Evolutionary conservation across 306 rosid species (phyloP), one percentile per base, ranked within the genome.

Genomic region (Pueraria montana): DNA sequence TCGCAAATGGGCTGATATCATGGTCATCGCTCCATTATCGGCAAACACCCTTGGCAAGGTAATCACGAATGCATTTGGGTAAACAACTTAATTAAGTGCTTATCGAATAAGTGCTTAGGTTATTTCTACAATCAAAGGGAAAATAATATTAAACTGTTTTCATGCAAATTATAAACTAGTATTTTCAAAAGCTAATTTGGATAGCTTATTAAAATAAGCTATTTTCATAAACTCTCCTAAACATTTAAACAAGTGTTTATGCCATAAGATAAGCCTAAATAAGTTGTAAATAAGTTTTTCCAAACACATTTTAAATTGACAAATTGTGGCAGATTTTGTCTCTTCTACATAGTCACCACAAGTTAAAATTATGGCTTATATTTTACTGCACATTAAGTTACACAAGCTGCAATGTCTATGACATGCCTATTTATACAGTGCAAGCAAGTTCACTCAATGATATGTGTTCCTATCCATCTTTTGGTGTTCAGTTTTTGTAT

Each of bases 31-130:
- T 56, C 99, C 99, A 16, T 88, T 96, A 76, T 96, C 99, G 11
- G 97, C 98, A 26, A 96, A 96, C 88, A 96, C 98, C 17, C 94
- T 96, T 63, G 99, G 85, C 88, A 96, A 96, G 99, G 99, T 96
- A 93, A 81, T 14, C 27, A 81, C 0, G 10, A 5, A 2, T 62
- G 38, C 20, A 26, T 12, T 62, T 27, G 18, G 40, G 68, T 63
- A 63, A 63, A 63, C 21, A 30, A 27, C 21, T 5, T 55, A 38
- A 38, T 38, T 6, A 12, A 26, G 18, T 3, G 0, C 40, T 5
- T 61, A 26, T 11, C 2, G 36, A 24, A 24, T 24, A 13, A 61
- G 32, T 26, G 9, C 36, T 59, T 59, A 4, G 18, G 20, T 62
- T 27, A 5, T 62, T 62, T 62, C 10, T 62, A 13, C 4, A 62